Evolutionary conservation across 75 land plant genomes (phyloP), one percentile per base, ranked within the genome.

Genomic region (Cupressus sempervirens): DNA sequence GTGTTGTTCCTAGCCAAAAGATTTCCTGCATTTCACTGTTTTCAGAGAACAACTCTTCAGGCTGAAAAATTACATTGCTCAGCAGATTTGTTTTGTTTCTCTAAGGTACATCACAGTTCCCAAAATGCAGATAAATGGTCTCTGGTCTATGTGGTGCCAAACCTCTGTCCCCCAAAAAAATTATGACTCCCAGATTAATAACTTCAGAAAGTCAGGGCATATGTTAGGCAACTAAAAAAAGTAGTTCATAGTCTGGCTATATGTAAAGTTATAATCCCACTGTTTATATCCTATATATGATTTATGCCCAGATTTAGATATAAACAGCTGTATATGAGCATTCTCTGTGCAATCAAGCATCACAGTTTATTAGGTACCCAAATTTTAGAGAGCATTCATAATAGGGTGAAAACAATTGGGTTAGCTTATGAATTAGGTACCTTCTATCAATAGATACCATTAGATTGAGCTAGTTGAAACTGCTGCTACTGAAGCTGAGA

Each of bases 1-100:
- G 20, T 76, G 88, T 87, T 32, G 87, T 76, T 81, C 81, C 79
- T 16, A 94, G 87, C 94, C 94, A 94, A 54, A 93, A 94, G 5
- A 89, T 38, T 43, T 92, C 92, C 77, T 94, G 85, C 86, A 94
- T 92, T 62, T 86, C 87, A 35, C 89, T 80, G 10, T 85, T 88
- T 76, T 62, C 84, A 3, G 94, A 87, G 86, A 82, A 94, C 10
- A 93, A 76, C 34, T 93, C 93, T 83, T 86, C 90, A 0, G 89
- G 85, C 76, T 87, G 88, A 70, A 93, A 91, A 88, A 91, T 83
- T 23, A 94, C 68, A 52, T 82, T 84, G 41, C 86, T 91, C 68
- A 94, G 74, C 76, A 90, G 84, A 83, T 93, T 94, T 29, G 86
- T 70, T 52, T 81, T 84, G 48, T 88, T 91, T 75, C 86, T 82